A percentile compares a stretch with the other conserved stretches of the same genome.
Conservation (phyloP, 148 eudicot species). For the Heliamphora exappendiculata region DNA sequence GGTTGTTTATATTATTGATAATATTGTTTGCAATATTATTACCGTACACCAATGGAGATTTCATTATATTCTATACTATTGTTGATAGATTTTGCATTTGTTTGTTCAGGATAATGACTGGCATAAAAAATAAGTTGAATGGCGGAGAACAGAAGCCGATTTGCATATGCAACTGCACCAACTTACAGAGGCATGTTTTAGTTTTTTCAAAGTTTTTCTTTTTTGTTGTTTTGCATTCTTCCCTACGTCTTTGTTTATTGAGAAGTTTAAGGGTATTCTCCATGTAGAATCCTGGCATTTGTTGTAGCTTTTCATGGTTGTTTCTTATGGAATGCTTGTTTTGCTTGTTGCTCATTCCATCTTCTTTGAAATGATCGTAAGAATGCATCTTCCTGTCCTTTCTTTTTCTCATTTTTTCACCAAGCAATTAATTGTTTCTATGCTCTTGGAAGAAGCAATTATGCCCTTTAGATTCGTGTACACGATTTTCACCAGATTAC, state of each 20-base stretch:
- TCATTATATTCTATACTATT: too few relatives aligned
- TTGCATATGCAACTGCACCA: constrained; percentile 36
- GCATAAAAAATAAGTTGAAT: constrained; percentile 42
- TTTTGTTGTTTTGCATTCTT: too few relatives aligned
- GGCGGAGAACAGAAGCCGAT: constrained; percentile 55
- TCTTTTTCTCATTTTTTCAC: neutral
- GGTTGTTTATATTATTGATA: neutral
- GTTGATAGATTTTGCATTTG: neutral
- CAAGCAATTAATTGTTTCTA: neutral
- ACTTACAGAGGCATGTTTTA: constrained; percentile 41
- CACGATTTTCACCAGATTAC: neutral
- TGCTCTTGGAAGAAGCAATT: neutral
- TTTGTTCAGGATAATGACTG: constrained; percentile 49
- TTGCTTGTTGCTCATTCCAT: neutral
- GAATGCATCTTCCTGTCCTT: neutral
- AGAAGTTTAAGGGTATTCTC: neutral
- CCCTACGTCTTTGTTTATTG: neutral
- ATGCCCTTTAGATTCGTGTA: constrained; percentile 3
- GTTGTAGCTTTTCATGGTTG: neutral
- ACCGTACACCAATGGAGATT: too few relatives aligned
- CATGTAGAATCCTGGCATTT: neutral
- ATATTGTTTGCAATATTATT: too few relatives aligned
- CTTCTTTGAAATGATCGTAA: neutral
- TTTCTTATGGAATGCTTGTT: neutral
- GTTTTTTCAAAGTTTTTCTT: neutral